Percentiles rank a stretch among this genome's conserved stretches.
phyloP scores from a whole-genome alignment of 1,284 basidiomycete genomes.

The Schizophyllum amplum region DNA sequence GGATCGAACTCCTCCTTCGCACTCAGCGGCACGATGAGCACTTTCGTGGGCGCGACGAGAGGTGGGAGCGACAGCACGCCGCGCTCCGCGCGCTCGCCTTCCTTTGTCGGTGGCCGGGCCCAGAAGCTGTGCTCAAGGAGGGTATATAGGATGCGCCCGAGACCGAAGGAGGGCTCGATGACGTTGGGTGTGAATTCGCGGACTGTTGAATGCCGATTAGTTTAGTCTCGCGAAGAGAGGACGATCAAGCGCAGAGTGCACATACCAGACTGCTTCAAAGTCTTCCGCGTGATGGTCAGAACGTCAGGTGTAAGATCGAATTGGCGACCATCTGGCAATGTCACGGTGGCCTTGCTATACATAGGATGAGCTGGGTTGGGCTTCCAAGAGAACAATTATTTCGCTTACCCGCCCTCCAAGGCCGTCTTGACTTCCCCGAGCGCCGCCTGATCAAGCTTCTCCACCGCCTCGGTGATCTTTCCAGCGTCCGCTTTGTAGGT shows the following conservation, averaged over 20 bases:
- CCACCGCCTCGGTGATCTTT: slow-evolving; percentile 62
- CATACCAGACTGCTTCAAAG: slow-evolving; percentile 85
- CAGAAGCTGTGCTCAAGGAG: slow-evolving; percentile 96
- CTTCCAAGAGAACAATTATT: slow-evolving; percentile 21
- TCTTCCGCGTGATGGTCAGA: slow-evolving; percentile 77
- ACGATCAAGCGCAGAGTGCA: slow-evolving; percentile 9
- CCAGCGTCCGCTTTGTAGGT: slow-evolving; percentile 84
- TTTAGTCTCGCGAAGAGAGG: slow-evolving; percentile 1
- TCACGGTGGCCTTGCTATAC: slow-evolving; percentile 39
- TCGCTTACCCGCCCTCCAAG: slow-evolving; percentile 70
- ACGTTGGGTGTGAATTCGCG: slow-evolving; percentile 97
- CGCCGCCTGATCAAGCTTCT: slow-evolving; percentile 60
- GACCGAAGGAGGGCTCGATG: slow-evolving; percentile 97
- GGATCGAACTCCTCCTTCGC: slow-evolving; percentile 82
- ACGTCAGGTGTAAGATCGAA: slow-evolving; percentile 73
- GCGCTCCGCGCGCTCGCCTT: slow-evolving; percentile 67
- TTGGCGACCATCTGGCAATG: slow-evolving; percentile 53
- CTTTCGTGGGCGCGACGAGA: slow-evolving; percentile 92
- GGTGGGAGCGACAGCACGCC: slow-evolving; percentile 87
- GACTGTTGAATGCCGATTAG: slow-evolving; percentile 36
- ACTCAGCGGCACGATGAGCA: slow-evolving; percentile 93
- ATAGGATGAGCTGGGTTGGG: slow-evolving; percentile 13
- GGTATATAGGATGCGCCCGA: slow-evolving; percentile 93
- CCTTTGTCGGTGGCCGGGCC: slow-evolving; percentile 61
- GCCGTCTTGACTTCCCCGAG: slow-evolving; percentile 35